Percentiles rank a stretch among this genome's conserved stretches.
These are phyloP conservation scores for Fusarium nelsonii DNA, from an alignment of 2,329 filamentous ascomycete species.

Conservation along the genomic window DNA sequence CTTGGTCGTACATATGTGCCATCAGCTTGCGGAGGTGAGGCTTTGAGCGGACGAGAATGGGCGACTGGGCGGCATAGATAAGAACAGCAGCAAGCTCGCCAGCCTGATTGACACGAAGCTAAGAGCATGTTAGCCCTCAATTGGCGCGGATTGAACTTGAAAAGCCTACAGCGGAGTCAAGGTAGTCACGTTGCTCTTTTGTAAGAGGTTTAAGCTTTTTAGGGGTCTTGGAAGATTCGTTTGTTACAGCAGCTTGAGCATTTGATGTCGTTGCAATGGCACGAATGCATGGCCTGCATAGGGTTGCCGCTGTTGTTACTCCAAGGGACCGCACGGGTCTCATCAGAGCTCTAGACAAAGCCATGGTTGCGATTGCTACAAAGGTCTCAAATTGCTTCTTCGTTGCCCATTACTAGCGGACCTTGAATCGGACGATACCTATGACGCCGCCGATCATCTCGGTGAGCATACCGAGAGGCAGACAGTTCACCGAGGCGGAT, in stretches of 20 bases:
- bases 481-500: conserved; percentile 39
- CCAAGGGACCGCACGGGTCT: conserved; percentile 35
- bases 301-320: conserved; percentile 25
- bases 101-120: conserved; percentile 96
- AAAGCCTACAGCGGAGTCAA: conserved; percentile 75
- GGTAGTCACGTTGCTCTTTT: conserved; percentile 76
- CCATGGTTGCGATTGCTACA: conserved; percentile 36
- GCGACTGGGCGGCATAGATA: conserved; percentile 92
- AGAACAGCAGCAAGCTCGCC: conserved; percentile 96
- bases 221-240: conserved; percentile 44
- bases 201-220: conserved; percentile 72
- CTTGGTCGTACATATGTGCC: conserved; percentile 98
- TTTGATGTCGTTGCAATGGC: conserved; percentile 42
- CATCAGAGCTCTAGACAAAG: conserved; percentile 33
- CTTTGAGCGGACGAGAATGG: conserved; percentile 81
- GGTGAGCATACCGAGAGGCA: conserved; percentile 30
- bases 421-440: conserved; percentile 44
- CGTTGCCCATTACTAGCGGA: conserved; percentile 22
- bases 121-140: conserved; percentile 25
- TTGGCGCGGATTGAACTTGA: background rate
- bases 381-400: conserved; percentile 4
- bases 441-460: conserved; percentile 37
- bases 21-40: conserved; percentile 91
- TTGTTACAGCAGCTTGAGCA: conserved; percentile 34
- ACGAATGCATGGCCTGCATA: conserved; percentile 36